Base-by-base conservation (phyloP, 306 rosid genomes). In the Lithocarpus polystachyus region DNA sequence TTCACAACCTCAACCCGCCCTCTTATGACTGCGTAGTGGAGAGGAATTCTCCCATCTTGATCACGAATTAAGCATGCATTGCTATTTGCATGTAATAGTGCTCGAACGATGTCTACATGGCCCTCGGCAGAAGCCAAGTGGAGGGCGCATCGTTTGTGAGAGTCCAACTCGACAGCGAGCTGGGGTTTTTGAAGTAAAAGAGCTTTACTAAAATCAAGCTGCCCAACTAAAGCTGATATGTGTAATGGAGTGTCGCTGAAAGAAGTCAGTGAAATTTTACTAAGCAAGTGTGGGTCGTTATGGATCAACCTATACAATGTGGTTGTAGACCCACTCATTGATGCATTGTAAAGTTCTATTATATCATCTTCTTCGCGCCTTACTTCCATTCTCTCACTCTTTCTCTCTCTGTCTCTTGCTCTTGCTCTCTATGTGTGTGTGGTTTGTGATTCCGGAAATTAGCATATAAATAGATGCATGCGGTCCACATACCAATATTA, bases 121-220 rank as follows among this genome's bases (percentile, higher is more conserved):
- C 80, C 84, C 10, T 48, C 68, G 0, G 73, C 77, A 0, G 84
- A 57, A 69, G 84, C 84, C 20, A 81, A 4, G 76, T 69, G 84
- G 4, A 81, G 65, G 0, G 80, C 13, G 10, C 67, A 26, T 18
- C 68, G 24, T 70, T 18, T 14, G 2, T 1, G 5, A 2, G 76
- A 48, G 57, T 81, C 52, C 75, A 80, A 56, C 55, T 56, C 76
- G 0, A 3, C 1, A 5, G 77, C 77, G 2, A 75, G 68, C 31
- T 69, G 11, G 3, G 84, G 77, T n/a, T 69, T 48, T 11, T 15
- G 65, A 29, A 10, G 0, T 18, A 75, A 56, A 10, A 75, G 56
- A 4, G 43, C 3, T 24, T 15, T 12, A 4, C 69, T 35, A 24
- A 73, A 40, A 1, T 54, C 60, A 26, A 40, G 11, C 1, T 80